Percentiles rank a stretch among this genome's conserved stretches.
Conservation (phyloP, 352 stramenopile genomes). For the Pythium periplocum region DNA sequence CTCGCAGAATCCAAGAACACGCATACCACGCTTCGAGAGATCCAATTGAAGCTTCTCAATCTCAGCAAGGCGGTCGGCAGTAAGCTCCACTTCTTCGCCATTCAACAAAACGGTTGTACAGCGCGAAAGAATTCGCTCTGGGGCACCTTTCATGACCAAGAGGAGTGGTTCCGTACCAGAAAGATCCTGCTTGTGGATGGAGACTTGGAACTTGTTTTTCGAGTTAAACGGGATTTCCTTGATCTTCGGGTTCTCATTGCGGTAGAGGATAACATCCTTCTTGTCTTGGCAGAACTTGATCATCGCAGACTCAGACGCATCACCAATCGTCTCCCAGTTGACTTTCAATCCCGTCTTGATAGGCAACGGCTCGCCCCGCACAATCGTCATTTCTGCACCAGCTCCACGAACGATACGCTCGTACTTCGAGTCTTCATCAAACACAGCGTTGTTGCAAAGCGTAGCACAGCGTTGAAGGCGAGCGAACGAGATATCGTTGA, state of each 20-base stretch:
- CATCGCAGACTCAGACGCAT: slow-evolving; percentile 36
- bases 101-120: slow-evolving; percentile 71
- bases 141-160: slow-evolving; percentile 87
- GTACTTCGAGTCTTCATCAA: slow-evolving; percentile 78
- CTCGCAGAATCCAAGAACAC: slow-evolving; percentile 50
- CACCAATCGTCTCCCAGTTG: slow-evolving; percentile 36
- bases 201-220: slow-evolving; percentile 39
- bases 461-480: slow-evolving; percentile 80
- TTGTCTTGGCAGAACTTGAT: slow-evolving; percentile 34
- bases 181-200: slow-evolving; percentile 32
- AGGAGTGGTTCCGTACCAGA: slow-evolving; percentile 14
- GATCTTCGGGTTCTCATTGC: slow-evolving; percentile 22
- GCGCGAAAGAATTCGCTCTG: slow-evolving; percentile 78
- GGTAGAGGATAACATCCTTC: slow-evolving; percentile 25
- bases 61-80: slow-evolving; percentile 21
- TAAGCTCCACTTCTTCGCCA: slow-evolving; percentile 37
- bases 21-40: slow-evolving; percentile 44
- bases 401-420: slow-evolving; percentile 23
- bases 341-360: slow-evolving; percentile 30
- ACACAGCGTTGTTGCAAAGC: slow-evolving; percentile 89
- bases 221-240: slow-evolving; percentile 47
- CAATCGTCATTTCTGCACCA: slow-evolving; percentile 9
- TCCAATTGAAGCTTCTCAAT: slow-evolving; percentile 55
- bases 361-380: slow-evolving; percentile 20
- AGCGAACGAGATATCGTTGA: slow-evolving; percentile 41